These are phyloP conservation scores for Talaromyces sp. DNA, from an alignment of 2,329 filamentous ascomycete genomes.

Conservation along the genomic window DNA sequence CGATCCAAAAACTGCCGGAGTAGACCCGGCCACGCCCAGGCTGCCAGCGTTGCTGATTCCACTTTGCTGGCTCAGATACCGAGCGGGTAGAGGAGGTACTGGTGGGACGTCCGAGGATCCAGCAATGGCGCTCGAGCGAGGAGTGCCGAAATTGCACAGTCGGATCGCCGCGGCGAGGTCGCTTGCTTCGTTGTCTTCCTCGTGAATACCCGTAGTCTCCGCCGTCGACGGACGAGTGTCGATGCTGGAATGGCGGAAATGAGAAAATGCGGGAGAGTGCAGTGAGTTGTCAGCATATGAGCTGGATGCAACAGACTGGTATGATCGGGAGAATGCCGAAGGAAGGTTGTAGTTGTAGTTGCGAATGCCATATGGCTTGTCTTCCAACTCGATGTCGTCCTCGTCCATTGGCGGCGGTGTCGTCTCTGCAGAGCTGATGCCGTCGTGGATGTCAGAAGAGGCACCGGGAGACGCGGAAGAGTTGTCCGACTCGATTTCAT, in stretches of 20 bases:
- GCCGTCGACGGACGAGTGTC: slow-evolving; percentile 76
- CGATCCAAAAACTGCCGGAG: slow-evolving; percentile 41
- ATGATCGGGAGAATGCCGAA: slow-evolving; percentile 68
- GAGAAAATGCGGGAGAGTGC: slow-evolving; percentile 45
- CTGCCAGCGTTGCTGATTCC: slow-evolving; percentile 39
- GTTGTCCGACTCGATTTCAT: slow-evolving; percentile 70
- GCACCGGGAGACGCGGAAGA: slow-evolving; percentile 79
- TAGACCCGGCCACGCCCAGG: slow-evolving; percentile 31
- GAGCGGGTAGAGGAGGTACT: slow-evolving; percentile 79
- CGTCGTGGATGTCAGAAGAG: slow-evolving; percentile 71
- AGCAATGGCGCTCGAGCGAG: slow-evolving; percentile 61
- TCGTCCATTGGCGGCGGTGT: slow-evolving; percentile 82
- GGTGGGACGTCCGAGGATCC: slow-evolving; percentile 74
- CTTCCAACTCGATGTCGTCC: slow-evolving; percentile 50
- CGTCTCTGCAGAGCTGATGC: slow-evolving; percentile 82
- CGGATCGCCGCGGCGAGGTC: slow-evolving; percentile 88
- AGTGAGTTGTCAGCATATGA: slow-evolving; percentile 55
- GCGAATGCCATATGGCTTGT: slow-evolving; percentile 18
- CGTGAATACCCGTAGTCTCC: slow-evolving; percentile 68
- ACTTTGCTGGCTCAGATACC: slow-evolving; percentile 65
- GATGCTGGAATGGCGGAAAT: slow-evolving; percentile 71
- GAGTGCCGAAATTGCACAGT: slow-evolving; percentile 82
- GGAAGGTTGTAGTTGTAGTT: slow-evolving; percentile 49
- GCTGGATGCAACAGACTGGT: slow-evolving; percentile 66
- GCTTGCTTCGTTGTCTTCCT: slow-evolving; percentile 81